phyloP scores from a whole-genome alignment of 108 stramenopile genomes.

The Cyclostephanos tholiformis region DNA sequence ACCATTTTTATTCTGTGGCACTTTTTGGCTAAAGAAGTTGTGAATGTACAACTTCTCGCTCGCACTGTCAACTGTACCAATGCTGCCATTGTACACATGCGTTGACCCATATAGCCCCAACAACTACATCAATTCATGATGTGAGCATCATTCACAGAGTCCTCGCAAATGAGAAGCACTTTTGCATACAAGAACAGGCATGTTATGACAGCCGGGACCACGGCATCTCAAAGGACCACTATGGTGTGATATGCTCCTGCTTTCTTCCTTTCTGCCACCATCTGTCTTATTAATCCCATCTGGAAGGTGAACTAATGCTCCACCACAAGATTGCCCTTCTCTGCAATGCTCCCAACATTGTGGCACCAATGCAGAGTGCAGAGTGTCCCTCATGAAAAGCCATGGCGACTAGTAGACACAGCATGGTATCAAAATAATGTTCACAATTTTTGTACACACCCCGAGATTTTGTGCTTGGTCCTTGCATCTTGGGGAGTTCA shows the following conservation, averaged over 20 bases:
- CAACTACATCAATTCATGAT: constrained; percentile 15
- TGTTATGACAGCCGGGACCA: constrained; percentile 17
- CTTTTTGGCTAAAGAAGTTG: constrained; percentile 37
- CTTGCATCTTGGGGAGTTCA: constrained; percentile 22
- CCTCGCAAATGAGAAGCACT: constrained; percentile 20
- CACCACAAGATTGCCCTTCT: constrained; percentile 14
- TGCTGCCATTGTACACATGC: constrained; percentile 45
- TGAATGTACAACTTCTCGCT: constrained; percentile 33
- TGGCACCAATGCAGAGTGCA: constrained; percentile 49
- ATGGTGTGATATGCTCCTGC: not conserved
- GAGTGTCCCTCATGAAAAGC: constrained; percentile 50
- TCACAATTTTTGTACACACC: constrained; percentile 45
- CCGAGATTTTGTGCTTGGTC: constrained; percentile 17
- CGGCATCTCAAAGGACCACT: constrained; percentile 23
- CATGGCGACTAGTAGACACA: constrained; percentile 50
- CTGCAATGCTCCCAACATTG: constrained; percentile 30
- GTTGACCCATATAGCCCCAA: constrained; percentile 33
- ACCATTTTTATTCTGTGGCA: constrained; percentile 29
- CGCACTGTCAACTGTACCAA: constrained; percentile 19
- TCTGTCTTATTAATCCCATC: constrained; percentile 2
- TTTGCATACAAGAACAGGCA: constrained; percentile 27
- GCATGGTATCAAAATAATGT: constrained; percentile 47
- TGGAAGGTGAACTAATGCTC: constrained; percentile 26
- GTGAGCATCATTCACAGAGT: constrained; percentile 14
- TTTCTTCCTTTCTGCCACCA: not conserved